These are phyloP conservation scores for Claviceps monticola DNA, from an alignment of 2,329 filamentous ascomycete species.

Conservation along the genomic window DNA sequence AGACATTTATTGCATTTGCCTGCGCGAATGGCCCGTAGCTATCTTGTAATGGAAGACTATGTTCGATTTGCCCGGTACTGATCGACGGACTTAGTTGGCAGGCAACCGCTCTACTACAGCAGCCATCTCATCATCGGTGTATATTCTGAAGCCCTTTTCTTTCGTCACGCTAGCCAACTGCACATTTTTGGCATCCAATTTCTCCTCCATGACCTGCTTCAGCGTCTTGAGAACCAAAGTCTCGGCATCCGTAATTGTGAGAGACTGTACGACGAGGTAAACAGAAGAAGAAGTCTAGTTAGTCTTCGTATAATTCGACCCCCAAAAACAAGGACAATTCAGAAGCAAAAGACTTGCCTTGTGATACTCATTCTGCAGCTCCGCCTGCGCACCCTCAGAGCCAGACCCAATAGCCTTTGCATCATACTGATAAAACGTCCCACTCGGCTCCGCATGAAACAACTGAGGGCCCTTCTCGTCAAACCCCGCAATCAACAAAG, in stretches of 20 bases:
- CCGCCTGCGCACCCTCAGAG: slow-evolving; percentile 92
- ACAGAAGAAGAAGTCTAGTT: not conserved
- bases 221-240: slow-evolving; percentile 91
- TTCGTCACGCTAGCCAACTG: slow-evolving; percentile 96
- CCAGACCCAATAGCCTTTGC: slow-evolving; percentile 97
- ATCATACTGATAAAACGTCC: slow-evolving; percentile 98
- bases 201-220: slow-evolving; percentile 99
- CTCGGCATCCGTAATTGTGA: slow-evolving; percentile 86
- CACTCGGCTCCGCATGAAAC: slow-evolving; percentile 95
- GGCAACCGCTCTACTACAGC: slow-evolving; percentile 74
- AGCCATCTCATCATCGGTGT: slow-evolving; percentile 95
- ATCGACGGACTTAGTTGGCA: slow-evolving; percentile 36
- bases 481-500: slow-evolving; percentile 88
- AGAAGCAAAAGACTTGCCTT: slow-evolving; percentile 38
- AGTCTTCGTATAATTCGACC: not conserved
- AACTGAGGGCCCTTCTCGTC: slow-evolving; percentile 94
- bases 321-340: not conserved
- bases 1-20: not conserved
- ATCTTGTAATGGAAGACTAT: slow-evolving; percentile 7
- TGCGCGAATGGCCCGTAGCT: not conserved
- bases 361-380: slow-evolving; percentile 97
- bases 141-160: slow-evolving; percentile 97
- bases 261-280: slow-evolving; percentile 40
- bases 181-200: slow-evolving; percentile 96
- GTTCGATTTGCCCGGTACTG: not conserved